phyloP scores from a whole-genome alignment of 331 rosid species.

The Arachis monticola region DNA sequence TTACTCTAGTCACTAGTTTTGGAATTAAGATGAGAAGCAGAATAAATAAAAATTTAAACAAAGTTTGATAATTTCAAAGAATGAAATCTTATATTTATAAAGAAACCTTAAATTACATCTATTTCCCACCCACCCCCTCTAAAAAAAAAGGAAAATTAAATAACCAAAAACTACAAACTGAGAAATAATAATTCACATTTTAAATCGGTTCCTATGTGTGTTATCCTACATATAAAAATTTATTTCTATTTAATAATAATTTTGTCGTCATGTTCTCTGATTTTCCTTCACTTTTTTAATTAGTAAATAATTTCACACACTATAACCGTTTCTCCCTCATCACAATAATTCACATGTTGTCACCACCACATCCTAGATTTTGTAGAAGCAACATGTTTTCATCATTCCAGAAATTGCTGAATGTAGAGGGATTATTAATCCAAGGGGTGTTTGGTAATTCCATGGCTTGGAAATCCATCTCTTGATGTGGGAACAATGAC shows the following conservation, averaged over 20 bases:
- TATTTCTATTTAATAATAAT: constrained; percentile 36
- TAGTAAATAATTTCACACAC: not conserved
- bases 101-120: constrained; percentile 54
- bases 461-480: constrained; percentile 54
- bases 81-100: constrained; percentile 42
- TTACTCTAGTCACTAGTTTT: constrained; percentile 16
- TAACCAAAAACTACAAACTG: constrained; percentile 38
- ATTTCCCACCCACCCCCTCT: constrained; percentile 54
- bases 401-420: constrained; percentile 69
- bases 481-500: constrained; percentile 43
- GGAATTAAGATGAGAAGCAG: constrained; percentile 24
- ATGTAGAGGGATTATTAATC: constrained; percentile 43
- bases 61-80: constrained; percentile 53
- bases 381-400: constrained; percentile 76
- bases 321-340: not conserved
- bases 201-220: constrained; percentile 37
- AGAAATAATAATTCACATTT: constrained; percentile 56
- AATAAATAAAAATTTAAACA: not conserved
- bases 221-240: constrained; percentile 47
- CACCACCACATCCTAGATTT: constrained; percentile 42
- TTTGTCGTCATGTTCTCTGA: too few relatives aligned
- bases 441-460: constrained; percentile 55
- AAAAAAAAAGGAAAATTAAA: constrained; percentile 28
- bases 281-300: too few relatives aligned
- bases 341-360: constrained; percentile 38